Evolutionary conservation across 2,329 filamentous ascomycete genomes (phyloP).

Genomic region (Colletotrichum sp.): DNA sequence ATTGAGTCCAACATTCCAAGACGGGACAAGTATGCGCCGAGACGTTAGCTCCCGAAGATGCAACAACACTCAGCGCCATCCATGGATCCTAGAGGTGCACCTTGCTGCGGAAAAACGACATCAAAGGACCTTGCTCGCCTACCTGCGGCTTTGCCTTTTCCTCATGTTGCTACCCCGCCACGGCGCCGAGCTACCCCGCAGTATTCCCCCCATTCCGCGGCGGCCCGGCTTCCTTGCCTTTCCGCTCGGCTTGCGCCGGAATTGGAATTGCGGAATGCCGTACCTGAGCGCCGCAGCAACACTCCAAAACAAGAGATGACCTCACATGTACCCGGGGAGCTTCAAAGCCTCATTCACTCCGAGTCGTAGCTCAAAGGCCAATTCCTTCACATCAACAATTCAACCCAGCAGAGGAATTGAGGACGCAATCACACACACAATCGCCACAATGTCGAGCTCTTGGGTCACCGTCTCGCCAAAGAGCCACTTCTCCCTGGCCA

Average conservation of each 20-base stretch:
- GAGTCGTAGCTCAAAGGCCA: background rate
- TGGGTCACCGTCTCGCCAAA: conserved; percentile 38
- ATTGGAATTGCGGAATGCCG: conserved; percentile 21
- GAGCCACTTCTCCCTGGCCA: conserved; percentile 72
- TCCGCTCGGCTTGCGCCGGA: conserved; percentile 24
- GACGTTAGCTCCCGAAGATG: background rate
- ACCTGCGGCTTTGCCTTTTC: conserved; percentile 8
- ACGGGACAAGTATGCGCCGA: background rate
- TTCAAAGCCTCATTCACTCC: background rate
- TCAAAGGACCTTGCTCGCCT: background rate
- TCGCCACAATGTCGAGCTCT: conserved; percentile 12
- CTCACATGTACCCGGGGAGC: background rate
- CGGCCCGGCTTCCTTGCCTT: conserved; percentile 4
- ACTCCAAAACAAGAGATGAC: conserved; percentile 4
- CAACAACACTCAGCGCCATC: background rate
- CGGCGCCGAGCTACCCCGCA: conserved; percentile 17
- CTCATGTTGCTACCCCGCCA: background rate
- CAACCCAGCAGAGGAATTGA: background rate
- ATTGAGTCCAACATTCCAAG: background rate
- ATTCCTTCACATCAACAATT: background rate
- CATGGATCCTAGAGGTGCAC: background rate
- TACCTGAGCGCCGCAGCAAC: background rate
- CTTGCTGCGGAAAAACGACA: background rate
- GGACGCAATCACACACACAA: background rate
- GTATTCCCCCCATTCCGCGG: conserved; percentile 4